Percentiles rank a stretch among this genome's conserved stretches.
Evolutionary conservation across 73 alveolate genomes (phyloP).

Genomic region (Effrenium voratum): DNA sequence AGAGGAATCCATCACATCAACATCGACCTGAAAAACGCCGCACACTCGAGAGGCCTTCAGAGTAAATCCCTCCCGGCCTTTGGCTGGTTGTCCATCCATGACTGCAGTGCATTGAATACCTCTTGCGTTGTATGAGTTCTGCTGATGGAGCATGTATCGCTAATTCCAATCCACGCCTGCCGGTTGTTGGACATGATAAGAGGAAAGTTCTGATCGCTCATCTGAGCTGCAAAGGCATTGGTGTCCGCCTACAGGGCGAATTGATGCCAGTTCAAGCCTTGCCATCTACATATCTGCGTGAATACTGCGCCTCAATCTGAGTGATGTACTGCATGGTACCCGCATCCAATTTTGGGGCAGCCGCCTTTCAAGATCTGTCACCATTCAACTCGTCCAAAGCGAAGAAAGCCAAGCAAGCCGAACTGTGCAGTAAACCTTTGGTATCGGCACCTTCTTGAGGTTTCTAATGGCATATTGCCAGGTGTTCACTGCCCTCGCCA

Average conservation of each 20-base stretch:
- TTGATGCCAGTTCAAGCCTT: background rate
- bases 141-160: background rate
- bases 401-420: background rate
- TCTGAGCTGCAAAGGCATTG: slow-evolving; percentile 74
- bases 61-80: slow-evolving; percentile 8
- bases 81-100: slow-evolving; percentile 86
- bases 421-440: background rate
- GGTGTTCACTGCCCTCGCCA: slow-evolving; percentile 77
- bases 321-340: slow-evolving; percentile 68
- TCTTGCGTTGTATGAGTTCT: background rate
- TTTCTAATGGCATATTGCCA: slow-evolving; percentile 83
- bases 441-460: slow-evolving; percentile 38
- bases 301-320: slow-evolving; percentile 39
- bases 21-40: background rate
- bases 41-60: background rate
- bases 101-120: slow-evolving; percentile 72
- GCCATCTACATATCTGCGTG: background rate
- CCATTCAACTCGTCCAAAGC: background rate
- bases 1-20: slow-evolving; percentile 52
- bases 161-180: slow-evolving; percentile 45
- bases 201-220: slow-evolving; percentile 83
- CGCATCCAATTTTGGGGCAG: slow-evolving; percentile 52
- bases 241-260: slow-evolving; percentile 59
- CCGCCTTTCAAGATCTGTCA: slow-evolving; percentile 1
- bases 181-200: slow-evolving; percentile 84